These are phyloP conservation scores for Antitrichia curtipendula DNA, from an alignment of 225 moss, liverwort and hornwort genomes.

Conservation along the genomic window DNA sequence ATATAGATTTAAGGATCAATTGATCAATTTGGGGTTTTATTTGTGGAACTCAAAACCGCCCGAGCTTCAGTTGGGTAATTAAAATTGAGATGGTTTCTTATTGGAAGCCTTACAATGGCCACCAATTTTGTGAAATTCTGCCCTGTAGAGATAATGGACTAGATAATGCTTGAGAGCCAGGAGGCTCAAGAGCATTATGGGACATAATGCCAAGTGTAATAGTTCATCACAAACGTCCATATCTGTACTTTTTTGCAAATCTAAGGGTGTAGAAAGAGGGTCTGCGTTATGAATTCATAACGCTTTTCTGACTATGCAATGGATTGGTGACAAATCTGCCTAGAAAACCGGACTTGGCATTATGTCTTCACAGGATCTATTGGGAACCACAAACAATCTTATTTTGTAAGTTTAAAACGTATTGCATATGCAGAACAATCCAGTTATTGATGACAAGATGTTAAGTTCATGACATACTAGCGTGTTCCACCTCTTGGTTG, in stretches of 20 bases:
- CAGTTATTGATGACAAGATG: not conserved
- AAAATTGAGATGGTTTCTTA: not conserved
- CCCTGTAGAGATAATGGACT: not conserved
- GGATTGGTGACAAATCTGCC: no score
- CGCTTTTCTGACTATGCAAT: no score
- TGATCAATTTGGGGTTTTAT: not conserved
- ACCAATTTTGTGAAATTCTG: not conserved
- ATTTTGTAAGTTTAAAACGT: not conserved
- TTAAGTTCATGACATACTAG: constrained; percentile 29
- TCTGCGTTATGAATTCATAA: no score
- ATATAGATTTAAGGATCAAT: not conserved
- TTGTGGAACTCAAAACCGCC: not conserved
- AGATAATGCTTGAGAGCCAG: no score
- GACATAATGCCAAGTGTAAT: no score
- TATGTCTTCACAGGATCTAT: not conserved
- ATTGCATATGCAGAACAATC: not conserved
- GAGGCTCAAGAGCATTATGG: no score
- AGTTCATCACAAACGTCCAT: no score
- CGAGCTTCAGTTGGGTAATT: not conserved
- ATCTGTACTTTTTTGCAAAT: no score
- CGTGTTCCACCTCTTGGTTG: constrained; percentile 32
- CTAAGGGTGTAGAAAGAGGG: no score
- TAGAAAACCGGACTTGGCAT: no score
- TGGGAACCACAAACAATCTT: not conserved
- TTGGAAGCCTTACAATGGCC: not conserved